Evolutionary conservation across 2,329 filamentous ascomycete species (phyloP), one percentile per base, ranked within the genome.

Genomic region (Lecanosticta acicola): DNA sequence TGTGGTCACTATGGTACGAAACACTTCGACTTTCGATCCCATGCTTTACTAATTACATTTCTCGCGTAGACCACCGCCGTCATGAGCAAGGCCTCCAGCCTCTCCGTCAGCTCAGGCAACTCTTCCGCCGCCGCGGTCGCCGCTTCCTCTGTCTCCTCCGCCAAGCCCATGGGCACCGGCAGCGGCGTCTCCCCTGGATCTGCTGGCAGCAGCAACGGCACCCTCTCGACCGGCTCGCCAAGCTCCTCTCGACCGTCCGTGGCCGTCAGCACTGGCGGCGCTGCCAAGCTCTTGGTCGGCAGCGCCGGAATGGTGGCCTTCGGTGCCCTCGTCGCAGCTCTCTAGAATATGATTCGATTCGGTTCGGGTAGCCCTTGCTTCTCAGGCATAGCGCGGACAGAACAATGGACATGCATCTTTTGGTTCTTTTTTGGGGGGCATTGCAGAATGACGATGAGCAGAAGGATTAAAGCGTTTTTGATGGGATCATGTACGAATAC

Each of bases 261-360:
- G 3, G 18, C 32, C 3, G n/a, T 38, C 21, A 35, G 39, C 14
- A 37, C 39, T 0, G 74, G 71, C 0, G 73, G 72, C 2, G 72
- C 71, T 0, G 46, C 63, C 1, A 59, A 71, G 29, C 53, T 76
- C 19, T 75, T 72, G 71, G 58, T 75, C 17, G 71, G 69, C 14
- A 64, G 71, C 17, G 46, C 65, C 8, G 65, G 63, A 0, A 33
- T 72, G 63, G 41, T 56, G 52, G 32, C 10, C 71, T 3, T 67
- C 5, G 50, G 45, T n/a, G 53, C 43, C 17, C 32, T 51, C 10
- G 50, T 55, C 32, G 48, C 46, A 36, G 47, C 39, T 26, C 46
- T 55, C n/a, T 55, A 46, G 40, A 32, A 8, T n/a, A 5, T 18
- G 11, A 35, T 32, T n/a, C n/a, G n/a, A n/a, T n/a, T n/a, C n/a